These are phyloP conservation scores for Marsdenia floribunda DNA, from an alignment of 257 asterid species.

Conservation along the genomic window DNA sequence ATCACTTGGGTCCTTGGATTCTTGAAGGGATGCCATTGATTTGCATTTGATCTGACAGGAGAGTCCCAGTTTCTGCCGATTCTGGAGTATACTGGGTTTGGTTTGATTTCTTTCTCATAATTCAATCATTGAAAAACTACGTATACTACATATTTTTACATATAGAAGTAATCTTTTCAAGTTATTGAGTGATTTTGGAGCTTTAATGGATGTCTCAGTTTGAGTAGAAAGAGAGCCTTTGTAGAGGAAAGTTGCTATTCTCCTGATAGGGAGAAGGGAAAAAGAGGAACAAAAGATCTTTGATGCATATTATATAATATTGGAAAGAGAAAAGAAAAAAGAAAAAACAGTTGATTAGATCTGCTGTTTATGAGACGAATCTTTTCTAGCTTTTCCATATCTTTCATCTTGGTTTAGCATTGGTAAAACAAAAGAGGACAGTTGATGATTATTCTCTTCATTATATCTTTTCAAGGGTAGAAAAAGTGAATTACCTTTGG, in stretches of 20 bases:
- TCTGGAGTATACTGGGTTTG: not conserved
- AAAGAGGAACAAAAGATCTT: not conserved
- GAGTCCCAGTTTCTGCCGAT: slow-evolving; percentile 3
- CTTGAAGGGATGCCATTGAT: not conserved
- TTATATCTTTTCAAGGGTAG: not conserved
- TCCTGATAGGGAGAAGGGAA: not conserved
- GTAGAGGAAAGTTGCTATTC: not conserved
- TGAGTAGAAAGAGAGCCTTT: not conserved
- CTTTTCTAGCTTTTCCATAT: slow-evolving; percentile 8
- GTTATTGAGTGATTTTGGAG: not conserved
- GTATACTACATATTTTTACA: not conserved
- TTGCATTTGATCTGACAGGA: slow-evolving; percentile 10
- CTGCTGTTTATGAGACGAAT: slow-evolving; percentile 11
- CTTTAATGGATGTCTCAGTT: not conserved
- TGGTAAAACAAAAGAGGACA: slow-evolving; percentile 10
- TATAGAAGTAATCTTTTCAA: not conserved
- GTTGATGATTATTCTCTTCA: slow-evolving; percentile 9
- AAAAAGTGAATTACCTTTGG: not conserved
- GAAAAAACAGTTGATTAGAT: slow-evolving; percentile 12
- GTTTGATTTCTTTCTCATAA: not conserved
- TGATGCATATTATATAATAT: not conserved
- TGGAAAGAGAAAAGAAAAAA: not conserved
- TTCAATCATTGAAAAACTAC: not conserved
- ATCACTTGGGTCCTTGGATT: slow-evolving; percentile 3
- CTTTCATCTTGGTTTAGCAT: slow-evolving; percentile 5